Evolutionary conservation across 306 rosid genomes (phyloP), one percentile per base, ranked within the genome.

Genomic region (Castanea sativa): DNA sequence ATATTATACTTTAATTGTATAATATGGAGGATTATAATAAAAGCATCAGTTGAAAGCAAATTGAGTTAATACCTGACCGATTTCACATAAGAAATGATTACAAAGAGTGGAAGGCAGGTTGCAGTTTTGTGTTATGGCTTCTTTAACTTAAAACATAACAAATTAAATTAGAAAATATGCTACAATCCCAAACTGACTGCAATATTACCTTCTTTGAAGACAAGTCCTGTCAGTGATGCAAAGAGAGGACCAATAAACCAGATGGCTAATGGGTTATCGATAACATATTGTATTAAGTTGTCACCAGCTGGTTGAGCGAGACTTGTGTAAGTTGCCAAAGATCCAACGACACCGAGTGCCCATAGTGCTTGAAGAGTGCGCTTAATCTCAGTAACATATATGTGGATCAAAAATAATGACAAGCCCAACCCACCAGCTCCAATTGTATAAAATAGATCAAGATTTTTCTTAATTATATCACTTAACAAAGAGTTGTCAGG

Each of bases 231-330:
- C 71, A 91, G 86, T 74, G 99, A 88, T 19, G 95, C 99, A 56
- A 87, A 92, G 79, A 92, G 88, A 70, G 97, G 99, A 75, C 99
- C 99, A 12, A 94, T 89, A 82, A 95, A 83, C 98, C 98, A 94
- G 71, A 92, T 64, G 29, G 95, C 78, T 0, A 71, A 68, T 11
- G 93, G 93, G 80, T 88, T 86, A 58, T 91, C 83, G 63, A 90
- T 73, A 41, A 90, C 93, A 77, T 86, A 91, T 14, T 83, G 92
- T 45, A 87, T 77, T 29, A 94, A 83, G 78, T 76, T 85, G 30
- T 85, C 82, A 70, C 92, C 86, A 73, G 92, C 91, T 33, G 97
- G 91, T 74, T 27, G 85, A 79, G 99, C 94, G 77, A 90, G 86
- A 83, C 43, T 6, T 64, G 81, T 79, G 85, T 86, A 92, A 38